Percentiles rank a stretch among this genome's conserved stretches.
phyloP scores from a whole-genome alignment of 495 filamentous ascomycete genomes.

The Neurospora tetraspora region DNA sequence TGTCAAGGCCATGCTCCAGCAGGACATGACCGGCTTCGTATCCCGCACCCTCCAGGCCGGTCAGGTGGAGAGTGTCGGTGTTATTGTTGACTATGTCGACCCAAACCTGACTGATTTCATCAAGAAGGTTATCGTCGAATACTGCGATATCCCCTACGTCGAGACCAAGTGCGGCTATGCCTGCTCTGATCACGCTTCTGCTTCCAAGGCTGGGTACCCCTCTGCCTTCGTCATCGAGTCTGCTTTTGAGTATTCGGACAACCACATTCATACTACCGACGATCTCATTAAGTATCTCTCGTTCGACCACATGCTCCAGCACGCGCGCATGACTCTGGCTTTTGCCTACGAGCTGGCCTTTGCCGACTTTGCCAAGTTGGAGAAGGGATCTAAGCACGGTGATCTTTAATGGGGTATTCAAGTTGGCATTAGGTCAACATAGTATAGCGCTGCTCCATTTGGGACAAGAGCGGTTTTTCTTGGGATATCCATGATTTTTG shows the following conservation, averaged over 20 bases:
- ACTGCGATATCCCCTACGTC: slow-evolving; percentile 83
- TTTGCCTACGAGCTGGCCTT: slow-evolving; percentile 84
- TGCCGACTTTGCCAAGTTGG: slow-evolving; percentile 41
- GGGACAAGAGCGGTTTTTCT: neutral
- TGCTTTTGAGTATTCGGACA: slow-evolving; percentile 72
- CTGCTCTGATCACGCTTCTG: slow-evolving; percentile 95
- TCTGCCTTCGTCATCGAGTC: slow-evolving; percentile 94
- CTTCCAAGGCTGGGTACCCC: slow-evolving; percentile 89
- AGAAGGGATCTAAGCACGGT: slow-evolving; percentile 10
- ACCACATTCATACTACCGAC: slow-evolving; percentile 84
- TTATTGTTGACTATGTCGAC: slow-evolving; percentile 91
- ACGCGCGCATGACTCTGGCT: slow-evolving; percentile 82
- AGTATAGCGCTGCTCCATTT: neutral
- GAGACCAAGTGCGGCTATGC: slow-evolving; percentile 95
- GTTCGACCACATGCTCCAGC: slow-evolving; percentile 97
- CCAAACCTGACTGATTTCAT: slow-evolving; percentile 77
- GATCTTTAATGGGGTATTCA: slow-evolving; percentile 18
- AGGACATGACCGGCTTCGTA: slow-evolving; percentile 96
- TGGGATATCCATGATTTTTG: neutral
- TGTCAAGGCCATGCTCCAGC: slow-evolving; percentile 96
- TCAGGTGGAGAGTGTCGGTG: slow-evolving; percentile 74
- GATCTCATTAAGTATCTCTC: slow-evolving; percentile 81
- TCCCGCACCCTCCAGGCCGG: slow-evolving; percentile 77
- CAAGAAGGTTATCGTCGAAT: slow-evolving; percentile 78
- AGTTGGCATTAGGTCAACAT: slow-evolving; percentile 1